Evolutionary conservation across 2,329 filamentous ascomycete genomes (phyloP), one percentile per base, ranked within the genome.

Genomic region (Colletotrichum eleusines): DNA sequence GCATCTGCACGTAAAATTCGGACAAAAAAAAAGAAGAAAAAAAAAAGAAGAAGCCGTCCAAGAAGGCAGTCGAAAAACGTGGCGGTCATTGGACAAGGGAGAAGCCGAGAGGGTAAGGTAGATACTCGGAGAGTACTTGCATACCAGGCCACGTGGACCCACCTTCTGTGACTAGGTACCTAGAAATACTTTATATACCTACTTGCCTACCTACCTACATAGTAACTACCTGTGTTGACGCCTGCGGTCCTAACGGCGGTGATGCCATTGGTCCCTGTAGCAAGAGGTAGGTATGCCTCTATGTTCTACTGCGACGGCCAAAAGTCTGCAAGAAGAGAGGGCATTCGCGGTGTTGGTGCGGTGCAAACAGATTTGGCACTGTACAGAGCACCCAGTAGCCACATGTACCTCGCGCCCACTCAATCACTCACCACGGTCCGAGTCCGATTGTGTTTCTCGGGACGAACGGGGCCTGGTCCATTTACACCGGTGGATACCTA

Each of bases 1-100:
- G 44, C 58, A 71, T 63, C 58, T 50, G 61, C 54, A 28, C 18
- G 28, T 40, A 48, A 48, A n/a, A 31, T 63, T 9, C 33, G 42
- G 35, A 38, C 18, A 33, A n/a, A n/a, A 38, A 50, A 48, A 60
- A 33, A n/a, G 18, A 38, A 50, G 42, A 60, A 33, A n/a, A n/a
- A 38, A 50, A 48, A 60, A n/a, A n/a, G n/a, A n/a, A n/a, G n/a
- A n/a, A 48, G 14, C 31, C 9, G 11, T 35, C 40, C 33, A 55
- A 31, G 40, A 44, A 16, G 23, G 23, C 16, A 40, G 20, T 44
- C 20, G 18, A 44, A 44, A 42, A 44, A 44, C 42, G 20, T 9
- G 20, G 20, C 42, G 42, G 42, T 8, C 42, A 44, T 42, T 42
- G 40, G 40, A 42, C 16, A n/a, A n/a, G n/a, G n/a, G n/a, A n/a